Evolutionary conservation across 495 filamentous ascomycete genomes (phyloP).

Genomic region (Polyplosphaeria fusca): DNA sequence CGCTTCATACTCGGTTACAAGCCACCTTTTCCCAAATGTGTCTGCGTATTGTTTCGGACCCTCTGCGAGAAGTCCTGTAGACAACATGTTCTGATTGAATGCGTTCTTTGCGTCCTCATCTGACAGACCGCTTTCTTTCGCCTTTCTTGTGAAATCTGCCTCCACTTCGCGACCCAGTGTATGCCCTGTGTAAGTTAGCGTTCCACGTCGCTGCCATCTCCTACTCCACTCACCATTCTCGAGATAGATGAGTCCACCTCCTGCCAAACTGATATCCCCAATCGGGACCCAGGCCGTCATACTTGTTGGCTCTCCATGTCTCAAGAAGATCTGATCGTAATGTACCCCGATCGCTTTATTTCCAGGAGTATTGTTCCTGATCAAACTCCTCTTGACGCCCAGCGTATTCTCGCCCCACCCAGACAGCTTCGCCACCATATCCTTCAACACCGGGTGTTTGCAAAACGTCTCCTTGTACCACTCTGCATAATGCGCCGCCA

Average conservation of each 20-base stretch:
- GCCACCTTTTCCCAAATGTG: slow-evolving; percentile 28
- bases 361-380: slow-evolving; percentile 59
- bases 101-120: slow-evolving; percentile 34
- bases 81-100: slow-evolving; percentile 39
- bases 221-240: slow-evolving; percentile 41
- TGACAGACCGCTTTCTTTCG: slow-evolving; percentile 25
- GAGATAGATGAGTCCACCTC: slow-evolving; percentile 62
- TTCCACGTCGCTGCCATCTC: not conserved
- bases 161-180: slow-evolving; percentile 32
- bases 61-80: slow-evolving; percentile 33
- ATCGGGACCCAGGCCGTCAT: slow-evolving; percentile 66
- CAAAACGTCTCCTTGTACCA: slow-evolving; percentile 59
- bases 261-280: slow-evolving; percentile 55
- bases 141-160: slow-evolving; percentile 32
- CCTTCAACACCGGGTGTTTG: slow-evolving; percentile 51
- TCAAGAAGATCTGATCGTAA: slow-evolving; percentile 66
- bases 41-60: slow-evolving; percentile 26
- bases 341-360: slow-evolving; percentile 61
- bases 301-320: slow-evolving; percentile 54
- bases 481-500: slow-evolving; percentile 54
- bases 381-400: slow-evolving; percentile 28
- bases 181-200: slow-evolving; percentile 11
- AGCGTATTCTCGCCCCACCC: slow-evolving; percentile 56
- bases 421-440: slow-evolving; percentile 53
- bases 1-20: slow-evolving; percentile 35